Percentiles rank a stretch among this genome's conserved stretches.
These are phyloP conservation scores for Karstenula rhodostoma DNA, from an alignment of 2,329 filamentous ascomycete genomes.

Conservation along the genomic window DNA sequence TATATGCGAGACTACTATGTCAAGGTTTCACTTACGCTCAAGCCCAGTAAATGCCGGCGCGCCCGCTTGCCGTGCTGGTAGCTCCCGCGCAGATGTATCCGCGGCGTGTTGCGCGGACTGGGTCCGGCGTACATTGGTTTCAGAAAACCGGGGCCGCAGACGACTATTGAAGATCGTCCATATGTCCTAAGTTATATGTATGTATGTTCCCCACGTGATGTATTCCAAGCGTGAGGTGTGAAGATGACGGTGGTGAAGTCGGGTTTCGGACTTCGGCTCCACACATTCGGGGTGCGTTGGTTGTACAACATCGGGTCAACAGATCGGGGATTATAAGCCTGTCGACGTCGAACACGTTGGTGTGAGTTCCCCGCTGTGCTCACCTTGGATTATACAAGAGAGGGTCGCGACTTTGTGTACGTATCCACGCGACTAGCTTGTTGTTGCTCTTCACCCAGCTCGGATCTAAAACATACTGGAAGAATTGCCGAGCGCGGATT, in stretches of 20 bases:
- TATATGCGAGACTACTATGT: no score
- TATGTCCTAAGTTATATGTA: not conserved
- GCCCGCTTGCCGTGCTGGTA: no score
- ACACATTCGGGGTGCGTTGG: slow-evolving; percentile 2
- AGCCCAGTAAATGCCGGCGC: no score
- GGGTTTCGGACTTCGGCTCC: slow-evolving; percentile 19
- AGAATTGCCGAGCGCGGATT: not conserved
- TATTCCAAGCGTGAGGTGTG: not conserved
- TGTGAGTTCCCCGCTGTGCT: not conserved
- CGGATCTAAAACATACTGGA: not conserved
- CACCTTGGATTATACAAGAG: not conserved
- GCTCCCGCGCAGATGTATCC: no score
- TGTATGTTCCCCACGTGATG: not conserved
- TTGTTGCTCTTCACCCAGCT: not conserved
- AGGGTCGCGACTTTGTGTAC: not conserved
- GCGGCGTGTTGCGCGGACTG: no score
- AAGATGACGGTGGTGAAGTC: slow-evolving; percentile 1
- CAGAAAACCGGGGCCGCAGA: no score
- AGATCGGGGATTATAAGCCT: slow-evolving; percentile 1
- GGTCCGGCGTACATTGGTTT: no score
- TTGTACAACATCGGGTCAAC: slow-evolving; percentile 6
- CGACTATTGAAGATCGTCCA: no score
- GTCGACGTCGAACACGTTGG: not conserved
- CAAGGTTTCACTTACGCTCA: no score
- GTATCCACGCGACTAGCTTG: not conserved